Evolutionary conservation across 1,139 yeast genomes (phyloP).

Genomic region (Pichia sp.): DNA sequence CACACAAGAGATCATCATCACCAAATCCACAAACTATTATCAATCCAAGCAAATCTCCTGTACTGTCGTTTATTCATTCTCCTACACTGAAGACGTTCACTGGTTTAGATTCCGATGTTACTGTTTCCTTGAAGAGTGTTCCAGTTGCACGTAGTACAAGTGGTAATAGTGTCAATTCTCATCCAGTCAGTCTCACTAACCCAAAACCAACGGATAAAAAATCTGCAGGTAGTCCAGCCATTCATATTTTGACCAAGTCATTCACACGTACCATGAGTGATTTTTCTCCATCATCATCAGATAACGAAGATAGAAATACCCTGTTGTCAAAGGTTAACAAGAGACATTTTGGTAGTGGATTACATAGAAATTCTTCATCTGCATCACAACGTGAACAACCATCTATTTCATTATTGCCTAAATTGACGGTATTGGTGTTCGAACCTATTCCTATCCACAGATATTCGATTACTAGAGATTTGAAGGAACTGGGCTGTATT

Average conservation of each 20-base stretch:
- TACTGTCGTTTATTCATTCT: slow-evolving; percentile 12
- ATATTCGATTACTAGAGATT: slow-evolving; percentile 60
- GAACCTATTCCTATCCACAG: slow-evolving; percentile 86
- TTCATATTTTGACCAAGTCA: slow-evolving; percentile 26
- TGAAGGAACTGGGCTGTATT: slow-evolving; percentile 74
- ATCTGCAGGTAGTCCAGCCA: slow-evolving; percentile 21
- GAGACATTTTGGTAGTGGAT: neutral
- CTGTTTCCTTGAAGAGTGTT: neutral
- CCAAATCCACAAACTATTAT: slow-evolving; percentile 15
- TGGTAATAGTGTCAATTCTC: neutral
- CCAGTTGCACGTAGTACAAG: neutral
- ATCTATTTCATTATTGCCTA: slow-evolving; percentile 9
- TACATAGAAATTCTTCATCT: slow-evolving; percentile 20
- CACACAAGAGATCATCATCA: slow-evolving; percentile 12
- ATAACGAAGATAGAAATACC: slow-evolving; percentile 57
- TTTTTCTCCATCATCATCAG: slow-evolving; percentile 66
- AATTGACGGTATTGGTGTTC: slow-evolving; percentile 59
- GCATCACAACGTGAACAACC: slow-evolving; percentile 9
- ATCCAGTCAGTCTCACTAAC: neutral
- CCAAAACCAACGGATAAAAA: neutral
- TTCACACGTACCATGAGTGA: slow-evolving; percentile 39
- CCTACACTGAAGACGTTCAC: slow-evolving; percentile 4
- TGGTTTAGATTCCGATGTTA: neutral
- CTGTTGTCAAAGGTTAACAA: slow-evolving; percentile 55
- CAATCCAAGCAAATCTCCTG: slow-evolving; percentile 10